These are phyloP conservation scores for Zopfia rhizophila DNA, from an alignment of 2,329 filamentous ascomycete species.

Conservation along the genomic window DNA sequence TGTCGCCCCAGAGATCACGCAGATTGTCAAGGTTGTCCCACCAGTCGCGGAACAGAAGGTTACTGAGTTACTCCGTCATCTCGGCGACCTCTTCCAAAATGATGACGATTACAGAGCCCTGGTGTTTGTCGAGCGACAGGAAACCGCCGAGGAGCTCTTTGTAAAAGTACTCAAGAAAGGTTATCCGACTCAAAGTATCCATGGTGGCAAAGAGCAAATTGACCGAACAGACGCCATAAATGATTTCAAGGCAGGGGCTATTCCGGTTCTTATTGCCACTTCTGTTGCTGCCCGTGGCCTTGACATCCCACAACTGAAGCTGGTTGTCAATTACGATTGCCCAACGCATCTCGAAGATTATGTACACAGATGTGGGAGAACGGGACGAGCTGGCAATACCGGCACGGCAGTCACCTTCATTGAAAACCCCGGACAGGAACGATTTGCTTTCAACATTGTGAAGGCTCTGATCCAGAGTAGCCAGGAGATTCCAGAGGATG, in stretches of 20 bases:
- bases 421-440: constrained; percentile 90
- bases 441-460: constrained; percentile 85
- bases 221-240: constrained; percentile 92
- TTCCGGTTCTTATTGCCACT: constrained; percentile 91
- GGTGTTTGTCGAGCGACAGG: constrained; percentile 92
- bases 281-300: constrained; percentile 94
- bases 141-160: constrained; percentile 83
- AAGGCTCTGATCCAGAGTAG: constrained; percentile 94
- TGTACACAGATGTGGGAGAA: constrained; percentile 92
- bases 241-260: constrained; percentile 91
- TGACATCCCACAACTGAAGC: constrained; percentile 94
- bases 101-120: constrained; percentile 91
- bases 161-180: constrained; percentile 84
- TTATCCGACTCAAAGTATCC: constrained; percentile 92
- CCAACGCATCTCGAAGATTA: constrained; percentile 97
- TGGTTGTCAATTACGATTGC: constrained; percentile 95
- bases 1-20: constrained; percentile 79
- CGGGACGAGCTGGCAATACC: constrained; percentile 91
- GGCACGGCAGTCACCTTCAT: constrained; percentile 96
- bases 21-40: constrained; percentile 80
- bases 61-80: constrained; percentile 80
- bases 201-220: constrained; percentile 92
- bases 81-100: constrained; percentile 85
- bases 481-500: constrained; percentile 78
- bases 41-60: constrained; percentile 78